Evolutionary conservation across 164 flowering plant species (phyloP).

Genomic region (Stephania japonica): DNA sequence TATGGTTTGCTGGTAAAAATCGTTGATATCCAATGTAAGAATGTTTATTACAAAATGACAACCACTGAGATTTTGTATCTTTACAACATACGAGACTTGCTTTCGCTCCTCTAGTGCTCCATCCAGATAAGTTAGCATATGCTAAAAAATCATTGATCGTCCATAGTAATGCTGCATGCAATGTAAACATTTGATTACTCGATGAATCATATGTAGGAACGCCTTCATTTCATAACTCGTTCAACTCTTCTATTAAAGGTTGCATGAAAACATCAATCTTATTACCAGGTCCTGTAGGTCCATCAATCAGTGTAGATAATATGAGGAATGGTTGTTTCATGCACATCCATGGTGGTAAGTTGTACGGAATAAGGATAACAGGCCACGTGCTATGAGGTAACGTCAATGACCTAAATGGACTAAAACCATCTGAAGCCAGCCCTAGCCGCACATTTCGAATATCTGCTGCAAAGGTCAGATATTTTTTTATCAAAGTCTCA

Average conservation of each 20-base stretch:
- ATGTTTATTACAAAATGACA: not conserved
- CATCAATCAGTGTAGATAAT: too few relatives aligned
- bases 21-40: not conserved
- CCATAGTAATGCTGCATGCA: not conserved
- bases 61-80: too few relatives aligned
- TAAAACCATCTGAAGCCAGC: too few relatives aligned
- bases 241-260: not conserved
- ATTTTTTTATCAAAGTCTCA: too few relatives aligned
- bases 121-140: not conserved
- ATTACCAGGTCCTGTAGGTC: conserved; percentile 1
- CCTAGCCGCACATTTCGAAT: too few relatives aligned
- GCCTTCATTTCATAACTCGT: not conserved
- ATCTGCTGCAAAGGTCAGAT: too few relatives aligned
- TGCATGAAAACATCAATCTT: not conserved
- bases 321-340: too few relatives aligned
- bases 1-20: not conserved
- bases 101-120: not conserved
- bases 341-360: too few relatives aligned
- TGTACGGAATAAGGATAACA: too few relatives aligned
- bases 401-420: too few relatives aligned
- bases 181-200: not conserved
- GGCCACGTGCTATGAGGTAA: too few relatives aligned
- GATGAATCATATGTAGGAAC: not conserved
- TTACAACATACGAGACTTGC: not conserved
- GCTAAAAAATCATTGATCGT: not conserved